Evolutionary conservation across 768 basidiomycete genomes (phyloP).

Genomic region (Sarcodon aspratus): DNA sequence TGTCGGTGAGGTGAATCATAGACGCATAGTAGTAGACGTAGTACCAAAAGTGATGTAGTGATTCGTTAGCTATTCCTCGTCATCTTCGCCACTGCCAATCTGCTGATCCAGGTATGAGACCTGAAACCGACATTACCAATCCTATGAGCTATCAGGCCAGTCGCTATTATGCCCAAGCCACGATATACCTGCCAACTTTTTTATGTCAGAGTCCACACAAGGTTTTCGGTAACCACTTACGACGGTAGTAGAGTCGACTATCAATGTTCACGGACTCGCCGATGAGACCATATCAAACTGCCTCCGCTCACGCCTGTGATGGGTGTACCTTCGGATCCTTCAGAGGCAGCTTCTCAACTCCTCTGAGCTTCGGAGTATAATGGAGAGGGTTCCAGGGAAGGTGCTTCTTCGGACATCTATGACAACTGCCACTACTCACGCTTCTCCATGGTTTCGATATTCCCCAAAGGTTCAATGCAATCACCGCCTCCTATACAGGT

Average conservation of each 20-base stretch:
- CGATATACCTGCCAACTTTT: background rate
- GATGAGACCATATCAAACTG: background rate
- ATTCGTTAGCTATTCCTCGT: constrained; percentile 17
- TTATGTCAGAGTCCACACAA: constrained; percentile 11
- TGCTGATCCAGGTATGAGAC: constrained; percentile 4
- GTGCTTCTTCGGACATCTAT: constrained; percentile 59
- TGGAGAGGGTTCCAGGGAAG: constrained; percentile 52
- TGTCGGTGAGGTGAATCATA: no score
- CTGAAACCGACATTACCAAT: background rate
- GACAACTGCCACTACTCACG: constrained; percentile 72
- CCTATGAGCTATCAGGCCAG: no score
- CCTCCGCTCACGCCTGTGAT: background rate
- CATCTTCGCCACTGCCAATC: constrained; percentile 16
- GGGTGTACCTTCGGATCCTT: background rate
- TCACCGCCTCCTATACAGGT: constrained; percentile 19
- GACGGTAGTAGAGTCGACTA: constrained; percentile 30
- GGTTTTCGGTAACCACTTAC: constrained; percentile 28
- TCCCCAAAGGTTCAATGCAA: constrained; percentile 25
- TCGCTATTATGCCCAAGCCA: no score
- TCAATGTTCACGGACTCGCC: background rate
- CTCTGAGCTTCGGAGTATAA: constrained; percentile 11
- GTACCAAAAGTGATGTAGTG: no score
- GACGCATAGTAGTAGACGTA: no score
- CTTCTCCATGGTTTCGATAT: constrained; percentile 35
- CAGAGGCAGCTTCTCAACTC: background rate